Base-by-base conservation (phyloP, 2,329 filamentous ascomycete species). In the Colletotrichum musae region DNA sequence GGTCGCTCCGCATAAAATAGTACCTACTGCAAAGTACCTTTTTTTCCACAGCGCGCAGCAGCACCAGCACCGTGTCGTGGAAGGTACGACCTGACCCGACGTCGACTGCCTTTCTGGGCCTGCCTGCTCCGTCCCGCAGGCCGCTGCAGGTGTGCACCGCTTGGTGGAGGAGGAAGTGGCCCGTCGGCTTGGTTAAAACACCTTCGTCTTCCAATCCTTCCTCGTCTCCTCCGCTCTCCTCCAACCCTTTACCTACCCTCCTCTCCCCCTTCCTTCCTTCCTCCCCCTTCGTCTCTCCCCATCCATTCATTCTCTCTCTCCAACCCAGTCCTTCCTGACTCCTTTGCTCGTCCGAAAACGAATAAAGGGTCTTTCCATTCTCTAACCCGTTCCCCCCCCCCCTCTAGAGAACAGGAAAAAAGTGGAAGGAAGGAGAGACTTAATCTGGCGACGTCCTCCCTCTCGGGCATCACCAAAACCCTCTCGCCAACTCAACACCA, bases 141-240 rank as follows among this genome's bases (percentile, higher is more conserved):
- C 53, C 53, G 39, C 48, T n/a, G 52, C 41, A 24, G 21, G 21
- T 24, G 21, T 58, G 54, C 56, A 58, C 24, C 58, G 10, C 16
- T 56, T 12, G 41, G 16, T 16, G 13, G 41, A 6, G 12, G 13
- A 43, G 41, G 41, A 43, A 43, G 56, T 48, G 56, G 45, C 56
- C 36, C 52, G 58, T 50, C 47, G 47, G 65, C 65, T 57, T 68
- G 64, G 80, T 84, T 82, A 82, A 83, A 81, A 78, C 74, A 79
- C 79, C 80, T 86, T 59, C 39, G 65, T 58, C 82, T 83, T 83
- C 85, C 85, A 85, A 83, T 87, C 86, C 85, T 84, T 85, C 84
- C 84, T 82, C 82, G 79, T 83, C 82, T 83, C 80, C 81, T 83
- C 80, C 80, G 82, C 85, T 83, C 82, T 86, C 81, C 82, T 86